These are phyloP conservation scores for Colletotrichum tanaceti DNA, from an alignment of 2,329 filamentous ascomycete species.

Conservation along the genomic window DNA sequence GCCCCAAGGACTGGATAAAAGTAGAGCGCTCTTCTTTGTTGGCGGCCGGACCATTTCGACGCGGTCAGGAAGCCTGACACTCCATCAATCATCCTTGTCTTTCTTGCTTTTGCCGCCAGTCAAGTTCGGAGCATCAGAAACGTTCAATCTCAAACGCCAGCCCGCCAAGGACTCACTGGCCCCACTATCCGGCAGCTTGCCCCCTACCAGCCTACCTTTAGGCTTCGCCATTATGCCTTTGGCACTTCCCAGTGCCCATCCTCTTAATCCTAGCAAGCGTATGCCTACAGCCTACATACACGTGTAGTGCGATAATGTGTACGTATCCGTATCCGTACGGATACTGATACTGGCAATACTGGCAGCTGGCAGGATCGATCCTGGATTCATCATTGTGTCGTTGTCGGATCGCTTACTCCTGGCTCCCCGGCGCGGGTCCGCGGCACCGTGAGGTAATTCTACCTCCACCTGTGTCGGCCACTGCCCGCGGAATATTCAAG, in stretches of 20 bases:
- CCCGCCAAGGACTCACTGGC: slow-evolving; percentile 26
- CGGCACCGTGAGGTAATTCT: background rate
- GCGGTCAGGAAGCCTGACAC: slow-evolving; percentile 17
- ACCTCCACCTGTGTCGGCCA: background rate
- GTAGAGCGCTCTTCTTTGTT: slow-evolving; percentile 6
- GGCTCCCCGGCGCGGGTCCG: slow-evolving; percentile 10
- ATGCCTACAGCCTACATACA: too few species aligned
- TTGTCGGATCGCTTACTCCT: background rate
- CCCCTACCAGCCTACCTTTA: background rate
- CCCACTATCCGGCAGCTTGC: slow-evolving; percentile 22
- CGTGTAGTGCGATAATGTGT: too few species aligned
- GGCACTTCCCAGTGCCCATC: background rate
- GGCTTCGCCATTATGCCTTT: background rate
- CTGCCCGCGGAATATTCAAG: background rate
- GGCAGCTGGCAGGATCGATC: background rate
- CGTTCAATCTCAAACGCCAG: slow-evolving; percentile 39
- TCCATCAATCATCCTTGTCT: too few species aligned
- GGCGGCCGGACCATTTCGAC: slow-evolving; percentile 19
- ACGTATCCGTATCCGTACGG: too few species aligned
- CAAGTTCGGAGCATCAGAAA: slow-evolving; percentile 38
- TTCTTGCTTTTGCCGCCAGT: slow-evolving; percentile 23
- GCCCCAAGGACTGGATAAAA: slow-evolving; percentile 5
- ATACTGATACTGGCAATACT: background rate
- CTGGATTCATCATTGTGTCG: background rate
- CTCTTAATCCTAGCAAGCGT: background rate